Conservation (phyloP, 306 rosid genomes). For the Acacia crassicarpa region DNA sequence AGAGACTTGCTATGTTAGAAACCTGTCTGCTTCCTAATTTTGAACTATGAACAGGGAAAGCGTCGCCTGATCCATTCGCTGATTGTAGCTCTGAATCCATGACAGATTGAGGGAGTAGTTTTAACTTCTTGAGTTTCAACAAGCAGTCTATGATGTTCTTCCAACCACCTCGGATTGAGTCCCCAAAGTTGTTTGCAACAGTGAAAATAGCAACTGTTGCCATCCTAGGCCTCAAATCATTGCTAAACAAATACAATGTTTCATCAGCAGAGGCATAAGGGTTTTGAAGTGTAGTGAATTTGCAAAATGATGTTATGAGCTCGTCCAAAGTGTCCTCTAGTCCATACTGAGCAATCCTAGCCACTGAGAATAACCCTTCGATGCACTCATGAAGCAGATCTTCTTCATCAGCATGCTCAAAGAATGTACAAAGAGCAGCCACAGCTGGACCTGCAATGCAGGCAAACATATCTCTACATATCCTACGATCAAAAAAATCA, state of each 20-base stretch:
- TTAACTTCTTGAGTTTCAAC: constrained; percentile 81
- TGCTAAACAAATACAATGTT: constrained; percentile 74
- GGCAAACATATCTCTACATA: constrained; percentile 94
- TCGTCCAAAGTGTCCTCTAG: constrained; percentile 90
- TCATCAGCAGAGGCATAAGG: constrained; percentile 96
- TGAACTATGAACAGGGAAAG: constrained; percentile 46
- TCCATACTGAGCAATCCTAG: constrained; percentile 78
- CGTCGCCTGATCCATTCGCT: constrained; percentile 38
- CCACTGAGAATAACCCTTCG: constrained; percentile 83
- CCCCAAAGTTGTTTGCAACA: constrained; percentile 66
- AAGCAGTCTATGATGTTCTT: constrained; percentile 86
- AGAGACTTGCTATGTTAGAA: constrained; percentile 49
- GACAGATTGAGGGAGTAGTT: constrained; percentile 69
- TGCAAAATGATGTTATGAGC: constrained; percentile 74
- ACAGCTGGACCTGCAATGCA: constrained; percentile 87
- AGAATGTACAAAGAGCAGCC: constrained; percentile 78
- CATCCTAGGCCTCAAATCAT: constrained; percentile 80
- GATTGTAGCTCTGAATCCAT: constrained; percentile 52
- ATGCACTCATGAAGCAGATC: constrained; percentile 86
- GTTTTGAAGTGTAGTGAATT: constrained; percentile 80
- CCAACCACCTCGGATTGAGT: constrained; percentile 87
- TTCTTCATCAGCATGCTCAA: constrained; percentile 86
- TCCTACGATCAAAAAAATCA: constrained; percentile 55
- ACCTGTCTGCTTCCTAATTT: constrained; percentile 45
- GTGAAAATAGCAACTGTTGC: constrained; percentile 89